Evolutionary conservation across 2,329 filamentous ascomycete species (phyloP).

Genomic region (Fusarium sp.): DNA sequence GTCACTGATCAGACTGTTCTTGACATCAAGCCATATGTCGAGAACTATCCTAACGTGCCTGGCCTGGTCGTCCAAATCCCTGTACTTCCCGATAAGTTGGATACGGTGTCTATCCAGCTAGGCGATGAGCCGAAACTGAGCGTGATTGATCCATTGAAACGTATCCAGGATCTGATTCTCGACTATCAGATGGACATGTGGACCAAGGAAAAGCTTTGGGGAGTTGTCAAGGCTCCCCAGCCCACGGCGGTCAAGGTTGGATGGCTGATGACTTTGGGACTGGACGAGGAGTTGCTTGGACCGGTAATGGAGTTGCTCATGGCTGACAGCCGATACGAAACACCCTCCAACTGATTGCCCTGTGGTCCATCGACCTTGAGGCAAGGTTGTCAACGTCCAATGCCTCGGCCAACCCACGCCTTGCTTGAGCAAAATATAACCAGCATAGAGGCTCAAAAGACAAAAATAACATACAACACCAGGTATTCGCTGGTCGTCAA

Average conservation of each 20-base stretch:
- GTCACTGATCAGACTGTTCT: background rate
- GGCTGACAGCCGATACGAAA: slow-evolving; percentile 41
- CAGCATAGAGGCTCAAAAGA: background rate
- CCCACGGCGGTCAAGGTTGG: slow-evolving; percentile 37
- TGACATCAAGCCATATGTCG: slow-evolving; percentile 6
- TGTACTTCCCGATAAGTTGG: background rate
- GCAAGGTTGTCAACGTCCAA: background rate
- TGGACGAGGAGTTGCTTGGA: slow-evolving; percentile 42
- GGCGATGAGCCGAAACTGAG: slow-evolving; percentile 19
- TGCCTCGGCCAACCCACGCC: background rate
- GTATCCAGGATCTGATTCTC: slow-evolving; percentile 35
- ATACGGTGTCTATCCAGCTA: background rate
- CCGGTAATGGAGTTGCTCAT: slow-evolving; percentile 45
- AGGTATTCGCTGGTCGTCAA: slow-evolving; percentile 6
- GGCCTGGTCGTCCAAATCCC: slow-evolving; percentile 30
- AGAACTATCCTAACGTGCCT: slow-evolving; percentile 25
- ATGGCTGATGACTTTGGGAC: slow-evolving; percentile 39
- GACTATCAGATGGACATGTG: slow-evolving; percentile 47
- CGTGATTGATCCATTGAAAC: slow-evolving; percentile 23
- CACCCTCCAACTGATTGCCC: background rate
- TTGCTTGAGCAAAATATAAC: background rate
- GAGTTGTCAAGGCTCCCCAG: slow-evolving; percentile 26
- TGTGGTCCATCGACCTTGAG: background rate
- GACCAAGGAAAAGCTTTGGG: slow-evolving; percentile 45
- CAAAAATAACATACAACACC: background rate